phyloP scores from a whole-genome alignment of 225 moss, liverwort and hornwort genomes.

The Physcomitrium patens region DNA sequence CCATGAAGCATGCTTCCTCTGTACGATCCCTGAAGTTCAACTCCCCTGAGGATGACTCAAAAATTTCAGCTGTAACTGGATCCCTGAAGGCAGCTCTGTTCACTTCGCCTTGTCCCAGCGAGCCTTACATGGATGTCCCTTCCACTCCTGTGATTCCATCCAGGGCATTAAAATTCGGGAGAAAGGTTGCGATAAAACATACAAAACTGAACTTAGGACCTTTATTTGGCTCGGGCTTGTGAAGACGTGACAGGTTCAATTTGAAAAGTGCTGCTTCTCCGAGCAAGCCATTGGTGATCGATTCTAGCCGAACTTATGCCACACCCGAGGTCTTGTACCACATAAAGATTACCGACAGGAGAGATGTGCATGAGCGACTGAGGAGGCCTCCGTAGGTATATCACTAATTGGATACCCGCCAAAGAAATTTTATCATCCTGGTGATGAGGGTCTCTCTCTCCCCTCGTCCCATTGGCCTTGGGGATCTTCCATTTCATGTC shows the following conservation, averaged over 20 bases:
- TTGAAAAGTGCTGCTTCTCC: too few relatives aligned
- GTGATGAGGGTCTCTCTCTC: too few relatives aligned
- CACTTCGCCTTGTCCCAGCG: conserved; percentile 31
- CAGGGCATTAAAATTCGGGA: conserved; percentile 36
- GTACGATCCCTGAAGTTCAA: conserved; percentile 54
- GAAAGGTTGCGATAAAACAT: conserved; percentile 21
- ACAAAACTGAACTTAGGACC: conserved; percentile 47
- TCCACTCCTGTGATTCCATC: conserved; percentile 40
- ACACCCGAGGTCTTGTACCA: conserved; percentile 68
- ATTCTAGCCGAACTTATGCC: conserved; percentile 70
- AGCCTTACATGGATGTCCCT: conserved; percentile 41
- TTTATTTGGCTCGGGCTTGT: conserved; percentile 35
- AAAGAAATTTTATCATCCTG: conserved; percentile 22
- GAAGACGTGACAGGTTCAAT: conserved; percentile 20
- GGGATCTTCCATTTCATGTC: too few relatives aligned
- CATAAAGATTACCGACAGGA: conserved; percentile 69
- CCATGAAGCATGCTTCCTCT: conserved; percentile 44
- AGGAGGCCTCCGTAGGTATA: conserved; percentile 71
- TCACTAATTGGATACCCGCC: conserved; percentile 80
- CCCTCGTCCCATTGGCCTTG: too few relatives aligned
- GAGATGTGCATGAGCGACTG: conserved; percentile 84
- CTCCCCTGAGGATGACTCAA: conserved; percentile 32
- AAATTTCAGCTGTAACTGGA: conserved; percentile 4
- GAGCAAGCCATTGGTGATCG: conserved; percentile 34
- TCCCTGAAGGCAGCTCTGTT: too few relatives aligned